Conservation (phyloP, 2,329 filamentous ascomycete genomes). For the Trichoderma simmonsii region DNA sequence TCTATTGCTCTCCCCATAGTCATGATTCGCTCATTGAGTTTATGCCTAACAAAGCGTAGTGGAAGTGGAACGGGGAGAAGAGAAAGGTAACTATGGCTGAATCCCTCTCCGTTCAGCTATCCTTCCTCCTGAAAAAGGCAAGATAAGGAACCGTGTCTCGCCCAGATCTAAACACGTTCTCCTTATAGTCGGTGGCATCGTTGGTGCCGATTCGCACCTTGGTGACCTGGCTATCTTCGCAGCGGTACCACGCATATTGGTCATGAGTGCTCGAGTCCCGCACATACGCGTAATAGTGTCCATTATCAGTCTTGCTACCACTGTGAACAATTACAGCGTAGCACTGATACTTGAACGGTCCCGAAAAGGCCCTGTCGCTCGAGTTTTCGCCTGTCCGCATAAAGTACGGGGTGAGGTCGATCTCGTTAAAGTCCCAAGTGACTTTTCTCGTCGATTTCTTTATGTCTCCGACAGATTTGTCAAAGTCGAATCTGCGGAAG, state of each 20-base stretch:
- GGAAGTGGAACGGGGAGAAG: neutral
- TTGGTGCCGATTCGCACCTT: constrained; percentile 42
- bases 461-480: constrained; percentile 33
- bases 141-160: constrained; percentile 45
- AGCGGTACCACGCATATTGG: constrained; percentile 46
- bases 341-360: constrained; percentile 74
- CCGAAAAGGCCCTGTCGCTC: constrained; percentile 41
- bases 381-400: constrained; percentile 37
- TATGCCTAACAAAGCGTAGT: neutral
- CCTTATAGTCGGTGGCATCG: constrained; percentile 34
- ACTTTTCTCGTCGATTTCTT: constrained; percentile 70
- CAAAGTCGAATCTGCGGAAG: constrained; percentile 59
- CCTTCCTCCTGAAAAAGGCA: constrained; percentile 44
- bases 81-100: neutral
- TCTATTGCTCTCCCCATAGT: neutral
- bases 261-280: constrained; percentile 51
- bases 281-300: constrained; percentile 77
- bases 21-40: neutral
- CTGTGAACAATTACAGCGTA: constrained; percentile 81
- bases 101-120: neutral
- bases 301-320: constrained; percentile 63
- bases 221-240: constrained; percentile 45
- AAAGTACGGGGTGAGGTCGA: constrained; percentile 52
- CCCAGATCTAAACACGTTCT: constrained; percentile 39
- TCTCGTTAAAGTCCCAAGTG: constrained; percentile 70